A percentile compares a stretch with the other conserved stretches of the same genome.
phyloP scores from a whole-genome alignment of 805 yeast species.

The Sugiyamaella valdiviana region DNA sequence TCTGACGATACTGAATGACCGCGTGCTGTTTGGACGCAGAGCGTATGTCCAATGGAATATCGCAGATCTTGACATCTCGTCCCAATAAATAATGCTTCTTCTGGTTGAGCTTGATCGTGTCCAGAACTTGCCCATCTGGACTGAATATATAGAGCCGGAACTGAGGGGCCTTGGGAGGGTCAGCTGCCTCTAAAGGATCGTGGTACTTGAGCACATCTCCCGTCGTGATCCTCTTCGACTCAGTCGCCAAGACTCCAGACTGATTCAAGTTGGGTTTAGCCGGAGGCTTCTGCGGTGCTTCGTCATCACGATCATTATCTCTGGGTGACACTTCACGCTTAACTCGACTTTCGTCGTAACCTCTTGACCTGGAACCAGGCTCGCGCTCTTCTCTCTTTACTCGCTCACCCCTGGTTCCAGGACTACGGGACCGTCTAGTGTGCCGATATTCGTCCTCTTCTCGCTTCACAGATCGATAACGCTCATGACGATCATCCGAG shows the following conservation, averaged over 20 bases:
- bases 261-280: conserved; percentile 34
- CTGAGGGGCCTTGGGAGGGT: conserved; percentile 22
- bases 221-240: conserved; percentile 19
- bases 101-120: conserved; percentile 24
- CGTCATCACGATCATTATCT: background rate
- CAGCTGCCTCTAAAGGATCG: conserved; percentile 28
- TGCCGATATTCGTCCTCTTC: background rate
- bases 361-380: too few relatives aligned
- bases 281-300: background rate
- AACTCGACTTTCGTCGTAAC: background rate
- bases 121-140: conserved; percentile 20
- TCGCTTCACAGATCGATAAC: background rate
- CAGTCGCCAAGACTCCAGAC: conserved; percentile 41
- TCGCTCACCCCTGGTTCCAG: background rate
- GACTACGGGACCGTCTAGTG: background rate
- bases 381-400: background rate
- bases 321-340: background rate
- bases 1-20: conserved; percentile 39
- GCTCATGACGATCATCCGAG: background rate
- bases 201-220: conserved; percentile 37
- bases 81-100: conserved; percentile 35
- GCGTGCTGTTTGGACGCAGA: conserved; percentile 46
- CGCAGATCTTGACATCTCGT: conserved; percentile 33
- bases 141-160: conserved; percentile 31
- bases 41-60: conserved; percentile 34